Percentiles rank a stretch among this genome's conserved stretches.
These are phyloP conservation scores for Datisca glomerata DNA, from an alignment of 306 rosid genomes.

Conservation along the genomic window DNA sequence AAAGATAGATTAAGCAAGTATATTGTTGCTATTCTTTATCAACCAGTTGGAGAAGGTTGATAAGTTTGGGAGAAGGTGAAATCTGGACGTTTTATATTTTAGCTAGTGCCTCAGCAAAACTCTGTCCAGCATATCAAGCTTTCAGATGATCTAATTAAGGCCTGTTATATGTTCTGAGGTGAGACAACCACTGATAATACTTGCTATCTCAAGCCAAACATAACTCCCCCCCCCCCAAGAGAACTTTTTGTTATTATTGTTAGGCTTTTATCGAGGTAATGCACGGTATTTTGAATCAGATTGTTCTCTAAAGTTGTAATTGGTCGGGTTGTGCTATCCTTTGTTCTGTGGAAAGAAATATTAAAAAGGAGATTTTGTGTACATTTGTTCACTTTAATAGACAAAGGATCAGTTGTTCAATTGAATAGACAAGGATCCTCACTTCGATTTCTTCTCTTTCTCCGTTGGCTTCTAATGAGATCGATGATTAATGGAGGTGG, in stretches of 20 bases:
- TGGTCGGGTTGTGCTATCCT: background rate
- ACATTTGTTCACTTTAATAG: background rate
- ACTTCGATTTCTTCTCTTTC: no score
- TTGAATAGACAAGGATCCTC: no score
- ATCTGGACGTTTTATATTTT: background rate
- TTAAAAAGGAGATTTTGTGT: background rate
- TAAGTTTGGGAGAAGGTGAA: slow-evolving; percentile 14
- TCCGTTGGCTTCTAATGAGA: no score
- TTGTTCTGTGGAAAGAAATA: background rate
- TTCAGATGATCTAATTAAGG: background rate
- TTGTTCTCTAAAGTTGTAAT: background rate
- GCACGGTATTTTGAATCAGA: background rate
- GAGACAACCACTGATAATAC: slow-evolving; percentile 3
- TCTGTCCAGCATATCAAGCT: slow-evolving; percentile 3
- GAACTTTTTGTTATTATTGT: no score
- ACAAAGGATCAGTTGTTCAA: no score
- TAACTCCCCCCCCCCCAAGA: background rate
- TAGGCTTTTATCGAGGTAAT: background rate
- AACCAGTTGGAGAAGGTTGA: slow-evolving; percentile 20
- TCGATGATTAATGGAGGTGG: no score
- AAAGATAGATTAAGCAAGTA: slow-evolving; percentile 82
- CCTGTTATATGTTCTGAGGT: slow-evolving; percentile 1
- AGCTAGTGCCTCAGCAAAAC: background rate
- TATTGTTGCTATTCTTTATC: slow-evolving; percentile 16
- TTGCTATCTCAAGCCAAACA: slow-evolving; percentile 3